Evolutionary conservation across 2,329 filamentous ascomycete species (phyloP).

Genomic region (Nothophaeocryptopus gaeumannii): DNA sequence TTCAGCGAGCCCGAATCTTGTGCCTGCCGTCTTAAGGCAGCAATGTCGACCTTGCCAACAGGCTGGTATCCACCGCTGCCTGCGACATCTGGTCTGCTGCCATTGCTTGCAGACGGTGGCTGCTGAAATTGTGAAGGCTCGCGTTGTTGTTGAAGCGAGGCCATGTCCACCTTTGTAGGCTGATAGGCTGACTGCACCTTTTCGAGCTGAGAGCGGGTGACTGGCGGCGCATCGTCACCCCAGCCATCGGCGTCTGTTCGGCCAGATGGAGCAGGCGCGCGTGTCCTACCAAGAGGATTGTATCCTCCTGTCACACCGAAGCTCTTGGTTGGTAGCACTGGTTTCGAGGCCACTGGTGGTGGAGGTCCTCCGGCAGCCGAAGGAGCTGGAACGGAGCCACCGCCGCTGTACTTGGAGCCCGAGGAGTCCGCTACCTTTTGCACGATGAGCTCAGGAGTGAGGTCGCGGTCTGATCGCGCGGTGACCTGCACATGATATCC

Average conservation of each 20-base stretch:
- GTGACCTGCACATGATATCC: slow-evolving; percentile 98
- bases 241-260: slow-evolving; percentile 82
- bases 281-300: slow-evolving; percentile 64
- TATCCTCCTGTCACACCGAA: slow-evolving; percentile 53
- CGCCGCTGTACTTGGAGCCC: slow-evolving; percentile 85
- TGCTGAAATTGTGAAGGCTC: slow-evolving; percentile 62
- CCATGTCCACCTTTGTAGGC: slow-evolving; percentile 92
- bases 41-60: slow-evolving; percentile 95
- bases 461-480: slow-evolving; percentile 83
- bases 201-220: slow-evolving; percentile 81
- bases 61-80: slow-evolving; percentile 80
- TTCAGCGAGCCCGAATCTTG: slow-evolving; percentile 53
- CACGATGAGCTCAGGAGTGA: slow-evolving; percentile 82
- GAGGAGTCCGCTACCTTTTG: slow-evolving; percentile 94
- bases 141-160: slow-evolving; percentile 72
- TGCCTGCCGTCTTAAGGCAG: slow-evolving; percentile 75
- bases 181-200: slow-evolving; percentile 92
- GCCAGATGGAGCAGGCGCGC: slow-evolving; percentile 53
- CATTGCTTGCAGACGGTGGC: slow-evolving; percentile 46
- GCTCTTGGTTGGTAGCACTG: slow-evolving; percentile 76
- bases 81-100: slow-evolving; percentile 61
- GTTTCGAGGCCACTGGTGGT: slow-evolving; percentile 79
- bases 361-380: slow-evolving; percentile 55
- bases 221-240: slow-evolving; percentile 88
- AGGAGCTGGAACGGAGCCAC: slow-evolving; percentile 44